Evolutionary conservation across 1,284 basidiomycete species (phyloP).

Genomic region (Bondarzewia mesenterica): DNA sequence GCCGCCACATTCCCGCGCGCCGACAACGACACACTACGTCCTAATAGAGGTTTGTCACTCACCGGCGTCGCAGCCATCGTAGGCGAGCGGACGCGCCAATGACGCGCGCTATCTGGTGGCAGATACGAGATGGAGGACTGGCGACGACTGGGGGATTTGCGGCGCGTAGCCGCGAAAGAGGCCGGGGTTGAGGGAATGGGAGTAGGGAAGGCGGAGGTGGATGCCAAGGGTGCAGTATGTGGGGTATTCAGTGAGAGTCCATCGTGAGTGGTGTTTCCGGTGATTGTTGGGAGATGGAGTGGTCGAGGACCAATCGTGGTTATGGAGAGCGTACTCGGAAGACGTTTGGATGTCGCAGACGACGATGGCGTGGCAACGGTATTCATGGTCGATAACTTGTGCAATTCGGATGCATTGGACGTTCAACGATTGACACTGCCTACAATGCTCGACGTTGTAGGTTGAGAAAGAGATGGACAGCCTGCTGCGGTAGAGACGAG

Average conservation of each 20-base stretch:
- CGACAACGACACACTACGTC: constrained; percentile 7
- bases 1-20: neutral
- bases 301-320: neutral
- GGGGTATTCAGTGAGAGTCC: no score
- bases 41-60: no score
- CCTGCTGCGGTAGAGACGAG: neutral
- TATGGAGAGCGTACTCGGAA: neutral
- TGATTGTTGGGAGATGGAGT: neutral
- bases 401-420: neutral
- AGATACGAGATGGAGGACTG: constrained; percentile 63
- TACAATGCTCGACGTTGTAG: no score
- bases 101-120: constrained; percentile 25
- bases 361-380: neutral
- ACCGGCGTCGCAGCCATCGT: constrained; percentile 19
- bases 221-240: no score
- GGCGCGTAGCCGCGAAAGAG: constrained; percentile 1
- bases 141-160: constrained; percentile 26
- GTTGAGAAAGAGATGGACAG: neutral
- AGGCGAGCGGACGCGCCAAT: constrained; percentile 11
- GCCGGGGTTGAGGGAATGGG: neutral
- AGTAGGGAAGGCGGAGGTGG: neutral
- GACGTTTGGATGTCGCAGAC: neutral
- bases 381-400: neutral
- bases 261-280: neutral
- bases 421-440: no score